Percentiles rank a stretch among this genome's conserved stretches.
Conservation (phyloP, 2,329 filamentous ascomycete species). For the Xylaria sp. region DNA sequence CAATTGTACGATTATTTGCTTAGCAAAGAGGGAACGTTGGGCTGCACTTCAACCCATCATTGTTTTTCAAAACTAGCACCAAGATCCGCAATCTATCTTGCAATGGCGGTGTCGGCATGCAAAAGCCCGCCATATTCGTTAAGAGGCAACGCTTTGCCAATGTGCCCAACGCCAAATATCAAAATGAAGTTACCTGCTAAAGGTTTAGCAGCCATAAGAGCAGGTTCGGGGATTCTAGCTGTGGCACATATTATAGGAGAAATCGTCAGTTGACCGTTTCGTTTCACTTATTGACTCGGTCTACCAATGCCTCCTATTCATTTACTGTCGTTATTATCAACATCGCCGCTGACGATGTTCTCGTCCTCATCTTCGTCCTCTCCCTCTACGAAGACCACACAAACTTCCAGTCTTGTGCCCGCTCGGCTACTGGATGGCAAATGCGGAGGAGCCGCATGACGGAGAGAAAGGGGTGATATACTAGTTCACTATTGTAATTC, state of each 20-base stretch:
- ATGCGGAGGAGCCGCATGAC: not conserved
- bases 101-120: slow-evolving; percentile 7
- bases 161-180: not conserved
- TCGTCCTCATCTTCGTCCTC: not conserved
- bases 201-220: not conserved
- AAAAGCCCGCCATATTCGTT: not conserved
- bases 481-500: not conserved
- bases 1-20: not conserved
- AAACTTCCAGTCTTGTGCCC: not conserved
- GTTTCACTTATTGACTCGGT: not conserved
- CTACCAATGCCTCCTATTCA: not conserved
- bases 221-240: not conserved
- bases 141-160: not conserved
- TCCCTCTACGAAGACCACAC: not conserved
- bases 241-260: not conserved
- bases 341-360: not conserved
- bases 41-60: not conserved
- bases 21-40: not conserved
- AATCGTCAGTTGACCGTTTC: not conserved
- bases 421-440: not conserved
- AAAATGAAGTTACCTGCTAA: not conserved
- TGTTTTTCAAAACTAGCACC: not conserved
- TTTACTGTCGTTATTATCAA: not conserved
- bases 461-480: not conserved
- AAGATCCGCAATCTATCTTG: not conserved